A percentile compares a stretch with the other conserved stretches of the same genome.
These are phyloP conservation scores for Phoenix roebelenii DNA, from an alignment of 176 grass and related monocot genomes.

Conservation along the genomic window DNA sequence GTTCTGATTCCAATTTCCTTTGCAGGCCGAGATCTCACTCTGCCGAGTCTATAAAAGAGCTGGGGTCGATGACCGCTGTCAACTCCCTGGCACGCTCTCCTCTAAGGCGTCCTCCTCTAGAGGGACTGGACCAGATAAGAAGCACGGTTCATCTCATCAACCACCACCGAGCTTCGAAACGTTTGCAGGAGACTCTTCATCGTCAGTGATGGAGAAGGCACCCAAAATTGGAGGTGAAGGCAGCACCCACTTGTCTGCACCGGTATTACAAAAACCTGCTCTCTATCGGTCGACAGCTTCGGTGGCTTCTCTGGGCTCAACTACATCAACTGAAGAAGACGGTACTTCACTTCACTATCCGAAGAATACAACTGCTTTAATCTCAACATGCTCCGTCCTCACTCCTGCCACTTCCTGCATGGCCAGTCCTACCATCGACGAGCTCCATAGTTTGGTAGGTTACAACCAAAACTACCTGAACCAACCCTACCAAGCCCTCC, in stretches of 20 bases:
- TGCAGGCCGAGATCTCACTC: constrained; percentile 60
- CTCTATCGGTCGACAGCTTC: constrained; percentile 43
- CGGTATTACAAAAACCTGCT: background rate
- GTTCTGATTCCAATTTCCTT: no score
- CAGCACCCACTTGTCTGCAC: constrained; percentile 8
- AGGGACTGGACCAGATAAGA: background rate
- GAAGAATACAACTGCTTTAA: constrained; percentile 27
- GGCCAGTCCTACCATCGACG: constrained; percentile 56
- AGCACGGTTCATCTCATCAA: background rate
- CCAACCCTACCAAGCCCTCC: constrained; percentile 22
- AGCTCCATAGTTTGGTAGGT: constrained; percentile 53
- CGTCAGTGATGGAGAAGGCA: constrained; percentile 17
- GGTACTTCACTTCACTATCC: constrained; percentile 34
- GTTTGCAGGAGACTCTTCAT: no score
- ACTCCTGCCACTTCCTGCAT: constrained; percentile 31
- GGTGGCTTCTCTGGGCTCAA: constrained; percentile 49
- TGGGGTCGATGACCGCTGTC: constrained; percentile 65
- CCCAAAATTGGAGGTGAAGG: constrained; percentile 2
- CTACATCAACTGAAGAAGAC: constrained; percentile 80
- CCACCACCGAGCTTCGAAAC: constrained; percentile 22
- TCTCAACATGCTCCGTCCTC: constrained; percentile 38
- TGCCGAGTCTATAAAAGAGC: constrained; percentile 88
- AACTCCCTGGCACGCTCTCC: constrained; percentile 12
- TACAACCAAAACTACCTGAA: constrained; percentile 29
- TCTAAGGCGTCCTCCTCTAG: background rate